phyloP scores from a whole-genome alignment of 2,329 filamentous ascomycete species.

The Pyrenophora seminiperda region DNA sequence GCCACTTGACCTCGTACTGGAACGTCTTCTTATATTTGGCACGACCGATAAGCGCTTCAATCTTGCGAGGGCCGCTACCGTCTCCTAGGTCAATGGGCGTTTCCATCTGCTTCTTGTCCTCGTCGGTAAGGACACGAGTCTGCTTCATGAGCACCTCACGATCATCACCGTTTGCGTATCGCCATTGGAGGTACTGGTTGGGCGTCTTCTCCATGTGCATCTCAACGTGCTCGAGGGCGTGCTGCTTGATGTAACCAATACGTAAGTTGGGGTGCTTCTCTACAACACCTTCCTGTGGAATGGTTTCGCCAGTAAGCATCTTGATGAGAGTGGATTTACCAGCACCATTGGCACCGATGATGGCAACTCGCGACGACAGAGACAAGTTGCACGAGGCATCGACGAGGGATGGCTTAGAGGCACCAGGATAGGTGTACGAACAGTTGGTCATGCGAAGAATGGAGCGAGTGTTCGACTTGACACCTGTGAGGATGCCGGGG shows the following conservation, averaged over 20 bases:
- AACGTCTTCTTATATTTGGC: conserved; percentile 99
- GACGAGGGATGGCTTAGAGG: conserved; percentile 81
- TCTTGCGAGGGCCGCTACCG: conserved; percentile 74
- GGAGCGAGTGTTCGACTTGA: conserved; percentile 91
- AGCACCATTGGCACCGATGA: conserved; percentile 96
- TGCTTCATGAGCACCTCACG: conserved; percentile 98
- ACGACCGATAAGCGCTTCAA: conserved; percentile 90
- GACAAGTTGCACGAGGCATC: conserved; percentile 88
- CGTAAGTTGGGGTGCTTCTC: conserved; percentile 98
- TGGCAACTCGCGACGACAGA: conserved; percentile 89
- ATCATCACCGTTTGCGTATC: conserved; percentile 95
- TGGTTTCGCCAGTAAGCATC: conserved; percentile 87
- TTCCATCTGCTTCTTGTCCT: conserved; percentile 89
- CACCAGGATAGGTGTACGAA: conserved; percentile 90
- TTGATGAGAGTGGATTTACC: conserved; percentile 99
- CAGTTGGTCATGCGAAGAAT: conserved; percentile 95
- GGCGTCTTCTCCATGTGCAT: conserved; percentile 99
- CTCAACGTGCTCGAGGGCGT: conserved; percentile 97
- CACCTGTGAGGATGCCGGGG: conserved; percentile 89
- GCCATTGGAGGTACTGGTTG: conserved; percentile 98
- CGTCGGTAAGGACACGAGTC: conserved; percentile 83
- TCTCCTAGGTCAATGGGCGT: conserved; percentile 85
- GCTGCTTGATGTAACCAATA: conserved; percentile 99
- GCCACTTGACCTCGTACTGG: conserved; percentile 98
- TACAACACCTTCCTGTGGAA: conserved; percentile 82